Evolutionary conservation across 179 eudicot species (phyloP).

Genomic region (Sideroxylon spinosum): DNA sequence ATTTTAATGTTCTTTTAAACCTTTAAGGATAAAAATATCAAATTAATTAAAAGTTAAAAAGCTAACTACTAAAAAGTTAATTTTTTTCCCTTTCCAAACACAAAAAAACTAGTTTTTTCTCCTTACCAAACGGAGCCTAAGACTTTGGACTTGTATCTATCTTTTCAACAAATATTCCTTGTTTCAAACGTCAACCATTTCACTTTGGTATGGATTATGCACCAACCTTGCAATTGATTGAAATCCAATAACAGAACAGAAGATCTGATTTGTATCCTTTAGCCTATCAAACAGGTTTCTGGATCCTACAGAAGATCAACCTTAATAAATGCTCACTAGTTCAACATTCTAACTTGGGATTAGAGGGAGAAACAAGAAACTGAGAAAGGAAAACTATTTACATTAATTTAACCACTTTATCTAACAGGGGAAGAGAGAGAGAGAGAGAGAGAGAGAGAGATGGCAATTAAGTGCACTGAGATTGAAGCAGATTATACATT

Average conservation of each 20-base stretch:
- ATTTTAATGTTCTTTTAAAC: too few species aligned
- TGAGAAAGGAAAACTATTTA: neutral
- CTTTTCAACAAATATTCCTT: neutral
- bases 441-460: too few species aligned
- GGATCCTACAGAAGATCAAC: neutral
- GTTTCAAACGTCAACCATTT: neutral
- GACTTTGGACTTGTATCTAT: neutral
- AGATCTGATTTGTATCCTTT: neutral
- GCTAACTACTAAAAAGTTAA: too few species aligned
- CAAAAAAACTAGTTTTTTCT: too few species aligned
- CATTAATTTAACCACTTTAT: neutral
- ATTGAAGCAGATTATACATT: neutral
- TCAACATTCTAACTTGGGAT: neutral
- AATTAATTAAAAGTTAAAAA: too few species aligned
- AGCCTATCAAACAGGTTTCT: neutral
- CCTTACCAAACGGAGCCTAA: too few species aligned
- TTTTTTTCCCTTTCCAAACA: too few species aligned
- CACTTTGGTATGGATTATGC: neutral
- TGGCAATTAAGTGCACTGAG: neutral
- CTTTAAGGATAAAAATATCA: too few species aligned
- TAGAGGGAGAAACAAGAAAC: neutral
- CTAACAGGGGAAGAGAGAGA: neutral
- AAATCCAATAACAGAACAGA: neutral
- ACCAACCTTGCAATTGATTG: neutral
- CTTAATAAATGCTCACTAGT: constrained; percentile 3